phyloP scores from a whole-genome alignment of 352 stramenopile genomes.

The Globisporangium acanthophoron region DNA sequence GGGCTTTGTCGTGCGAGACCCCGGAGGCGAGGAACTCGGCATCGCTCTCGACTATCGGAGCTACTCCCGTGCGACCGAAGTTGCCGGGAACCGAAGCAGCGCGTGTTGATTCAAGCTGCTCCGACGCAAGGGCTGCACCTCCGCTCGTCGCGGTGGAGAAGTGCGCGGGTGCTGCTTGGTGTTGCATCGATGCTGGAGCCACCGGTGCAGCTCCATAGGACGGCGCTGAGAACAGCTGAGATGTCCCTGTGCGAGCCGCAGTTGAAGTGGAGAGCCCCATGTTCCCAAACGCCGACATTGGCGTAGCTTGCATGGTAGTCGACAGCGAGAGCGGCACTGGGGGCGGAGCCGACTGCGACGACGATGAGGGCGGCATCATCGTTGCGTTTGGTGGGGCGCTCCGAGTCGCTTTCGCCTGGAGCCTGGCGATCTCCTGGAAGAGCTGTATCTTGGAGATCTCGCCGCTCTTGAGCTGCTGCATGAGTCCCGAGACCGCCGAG shows the following conservation, averaged over 20 bases:
- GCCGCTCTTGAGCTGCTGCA: conserved; percentile 80
- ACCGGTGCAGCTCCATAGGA: not conserved
- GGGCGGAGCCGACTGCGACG: not conserved
- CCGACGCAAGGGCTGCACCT: not conserved
- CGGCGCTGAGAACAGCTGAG: not conserved
- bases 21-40: conserved; percentile 45
- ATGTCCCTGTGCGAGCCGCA: not conserved
- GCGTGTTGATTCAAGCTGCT: not conserved
- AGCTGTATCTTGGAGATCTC: conserved; percentile 85
- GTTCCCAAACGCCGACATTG: conserved; percentile 1
- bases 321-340: not conserved
- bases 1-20: conserved; percentile 66
- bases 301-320: conserved; percentile 1
- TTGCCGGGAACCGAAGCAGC: not conserved
- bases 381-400: conserved; percentile 8
- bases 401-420: conserved; percentile 27
- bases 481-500: conserved; percentile 55
- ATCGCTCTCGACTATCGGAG: conserved; percentile 32
- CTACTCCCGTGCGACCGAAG: not conserved
- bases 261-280: not conserved
- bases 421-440: conserved; percentile 76
- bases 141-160: not conserved
- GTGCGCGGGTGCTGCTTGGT: not conserved
- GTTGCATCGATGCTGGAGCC: not conserved
- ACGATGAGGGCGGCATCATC: not conserved